A percentile compares a stretch with the other conserved stretches of the same genome.
These are phyloP conservation scores for Colletotrichum chrysophilum DNA, from an alignment of 2,329 filamentous ascomycete genomes.

Conservation along the genomic window DNA sequence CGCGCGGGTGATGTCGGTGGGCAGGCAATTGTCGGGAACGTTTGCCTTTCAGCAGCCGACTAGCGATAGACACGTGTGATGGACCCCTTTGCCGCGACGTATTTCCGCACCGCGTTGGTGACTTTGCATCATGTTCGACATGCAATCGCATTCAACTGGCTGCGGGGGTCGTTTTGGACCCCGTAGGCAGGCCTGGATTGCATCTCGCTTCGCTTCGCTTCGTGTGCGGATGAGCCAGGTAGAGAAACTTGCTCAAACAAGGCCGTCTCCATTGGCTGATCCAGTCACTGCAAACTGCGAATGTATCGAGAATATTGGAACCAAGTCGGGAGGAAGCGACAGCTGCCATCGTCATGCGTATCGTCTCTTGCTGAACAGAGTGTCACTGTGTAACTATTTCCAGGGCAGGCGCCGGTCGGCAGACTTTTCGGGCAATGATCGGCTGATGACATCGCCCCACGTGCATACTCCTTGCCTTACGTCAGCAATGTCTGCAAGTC, in stretches of 20 bases:
- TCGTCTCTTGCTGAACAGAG: not conserved
- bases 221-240: not conserved
- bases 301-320: not conserved
- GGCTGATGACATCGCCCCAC: not conserved
- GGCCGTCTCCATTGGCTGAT: not conserved
- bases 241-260: not conserved
- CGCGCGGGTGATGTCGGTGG: not conserved
- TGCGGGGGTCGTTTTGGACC: not conserved
- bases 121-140: not conserved
- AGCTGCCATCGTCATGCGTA: too few relatives aligned
- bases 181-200: not conserved
- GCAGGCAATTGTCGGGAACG: not conserved
- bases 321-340: not conserved
- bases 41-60: not conserved
- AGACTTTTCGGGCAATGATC: not conserved
- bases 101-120: not conserved
- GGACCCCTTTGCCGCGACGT: not conserved
- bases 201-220: not conserved
- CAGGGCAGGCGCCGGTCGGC: not conserved
- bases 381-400: not conserved
- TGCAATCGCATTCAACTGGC: not conserved
- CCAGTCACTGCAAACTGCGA: not conserved
- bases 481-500: not conserved
- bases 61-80: not conserved
- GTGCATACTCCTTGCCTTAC: not conserved